Conservation (phyloP, 306 rosid genomes). For the Hippophae gyantsensis region DNA sequence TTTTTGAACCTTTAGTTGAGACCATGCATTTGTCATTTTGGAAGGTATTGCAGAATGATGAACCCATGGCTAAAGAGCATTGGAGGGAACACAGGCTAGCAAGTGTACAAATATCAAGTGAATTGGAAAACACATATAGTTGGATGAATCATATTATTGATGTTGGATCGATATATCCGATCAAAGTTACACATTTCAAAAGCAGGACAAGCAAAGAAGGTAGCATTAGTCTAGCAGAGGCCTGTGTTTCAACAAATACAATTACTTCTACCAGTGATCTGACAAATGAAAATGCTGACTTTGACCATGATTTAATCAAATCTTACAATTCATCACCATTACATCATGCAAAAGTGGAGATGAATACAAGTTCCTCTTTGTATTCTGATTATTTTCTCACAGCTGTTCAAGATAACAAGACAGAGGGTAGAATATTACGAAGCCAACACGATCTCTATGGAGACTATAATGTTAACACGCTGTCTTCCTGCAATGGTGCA, state of each 20-base stretch:
- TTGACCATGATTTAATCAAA: conserved; percentile 16
- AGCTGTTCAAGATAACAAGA: conserved; percentile 20
- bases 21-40: conserved; percentile 36
- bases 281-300: conserved; percentile 22
- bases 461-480: conserved; percentile 29
- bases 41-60: conserved; percentile 23
- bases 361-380: conserved; percentile 27
- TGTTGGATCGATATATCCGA: conserved; percentile 15
- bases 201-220: conserved; percentile 20
- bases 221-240: conserved; percentile 11
- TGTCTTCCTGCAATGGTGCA: conserved; percentile 24
- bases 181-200: conserved; percentile 25
- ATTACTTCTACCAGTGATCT: conserved; percentile 16
- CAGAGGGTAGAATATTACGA: conserved; percentile 22
- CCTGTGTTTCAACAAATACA: conserved; percentile 25
- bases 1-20: conserved; percentile 26
- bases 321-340: conserved; percentile 16
- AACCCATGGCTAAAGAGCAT: conserved; percentile 21
- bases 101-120: conserved; percentile 31
- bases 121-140: conserved; percentile 32
- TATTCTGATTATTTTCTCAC: conserved; percentile 44
- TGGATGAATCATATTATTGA: conserved; percentile 34
- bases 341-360: conserved; percentile 20
- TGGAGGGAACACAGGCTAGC: conserved; percentile 32
- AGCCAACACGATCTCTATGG: conserved; percentile 27